Base-by-base conservation (phyloP, 768 basidiomycete genomes). In the Termitomyces sp. region DNA sequence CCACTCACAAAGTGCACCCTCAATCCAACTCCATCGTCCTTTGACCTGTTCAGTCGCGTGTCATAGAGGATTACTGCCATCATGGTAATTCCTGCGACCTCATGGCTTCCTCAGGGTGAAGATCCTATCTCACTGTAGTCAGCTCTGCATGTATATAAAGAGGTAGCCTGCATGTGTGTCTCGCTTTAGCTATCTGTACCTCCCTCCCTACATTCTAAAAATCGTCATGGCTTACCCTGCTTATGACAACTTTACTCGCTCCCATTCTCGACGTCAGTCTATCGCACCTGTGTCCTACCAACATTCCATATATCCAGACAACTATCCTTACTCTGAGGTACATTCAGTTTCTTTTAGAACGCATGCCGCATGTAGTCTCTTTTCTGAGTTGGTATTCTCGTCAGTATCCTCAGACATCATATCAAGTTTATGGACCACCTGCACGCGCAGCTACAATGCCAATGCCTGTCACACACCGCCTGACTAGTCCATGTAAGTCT, bases 361-460 rank as follows among this genome's bases (percentile, higher is more conserved):
- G 5, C 26, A 41, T 14, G 5, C 38, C 15, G 37, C 15, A 38
- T 38, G 37, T 11, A 15, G 26, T n/a, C 19, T 8, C 26, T 23
- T 43, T 37, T 26, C 19, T 54, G 42, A 44, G 33, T 35, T 1
- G 44, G 53, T 53, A 46, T n/a, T 23, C 12, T 30, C 11, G 7
- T 40, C 56, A 76, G 71, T 83, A 83, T 56, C 64, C 71, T 40
- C 76, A 75, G 51, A 70, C 73, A 37, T 67, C 72, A 3, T 83
- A 84, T 64, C 73, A 75, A 8, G 70, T 75, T 54, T 83, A 83
- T 66, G 73, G 71, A 5, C 65, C 72, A 31, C 74, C 67, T 28
- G 50, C 47, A 35, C 53, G 50, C 28, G 46, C 72, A 60, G 68
- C 68, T 58, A 61, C 56, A 46, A 66, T 78, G 56, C 75, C 75